These are phyloP conservation scores for Gossypium rotundifolium DNA, from an alignment of 345 rosid species.

Conservation along the genomic window DNA sequence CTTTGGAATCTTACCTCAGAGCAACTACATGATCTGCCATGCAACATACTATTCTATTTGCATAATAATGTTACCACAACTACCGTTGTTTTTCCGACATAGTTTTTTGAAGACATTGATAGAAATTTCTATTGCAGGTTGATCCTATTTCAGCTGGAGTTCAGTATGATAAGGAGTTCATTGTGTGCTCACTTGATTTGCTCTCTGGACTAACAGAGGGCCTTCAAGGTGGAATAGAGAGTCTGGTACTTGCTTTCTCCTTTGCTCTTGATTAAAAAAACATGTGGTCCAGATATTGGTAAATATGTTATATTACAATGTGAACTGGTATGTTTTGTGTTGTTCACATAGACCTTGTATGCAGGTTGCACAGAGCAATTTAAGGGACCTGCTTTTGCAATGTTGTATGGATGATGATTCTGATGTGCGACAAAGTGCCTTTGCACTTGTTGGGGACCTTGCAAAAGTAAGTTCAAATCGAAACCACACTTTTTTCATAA, in stretches of 20 bases:
- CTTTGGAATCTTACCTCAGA: not conserved
- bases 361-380: slow-evolving; percentile 77
- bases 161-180: slow-evolving; percentile 82
- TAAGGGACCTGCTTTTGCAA: slow-evolving; percentile 77
- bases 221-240: slow-evolving; percentile 86
- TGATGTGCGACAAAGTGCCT: slow-evolving; percentile 71
- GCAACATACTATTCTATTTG: not conserved
- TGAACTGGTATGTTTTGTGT: not conserved
- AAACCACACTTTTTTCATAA: not conserved
- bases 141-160: slow-evolving; percentile 72
- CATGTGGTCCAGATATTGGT: not conserved
- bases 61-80: not conserved
- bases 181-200: slow-evolving; percentile 89
- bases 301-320: not conserved
- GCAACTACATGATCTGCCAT: slow-evolving; percentile 10
- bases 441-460: slow-evolving; percentile 76
- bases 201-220: slow-evolving; percentile 97
- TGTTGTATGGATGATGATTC: slow-evolving; percentile 72
- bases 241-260: slow-evolving; percentile 57
- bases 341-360: not conserved
- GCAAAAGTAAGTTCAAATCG: slow-evolving; percentile 43
- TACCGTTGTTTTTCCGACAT: not conserved
- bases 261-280: slow-evolving; percentile 2
- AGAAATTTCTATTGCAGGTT: slow-evolving; percentile 42
- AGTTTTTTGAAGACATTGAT: slow-evolving; percentile 3